Evolutionary conservation across 768 basidiomycete species (phyloP), one percentile per base, ranked within the genome.

Genomic region (Coprinopsis strossmayeri): DNA sequence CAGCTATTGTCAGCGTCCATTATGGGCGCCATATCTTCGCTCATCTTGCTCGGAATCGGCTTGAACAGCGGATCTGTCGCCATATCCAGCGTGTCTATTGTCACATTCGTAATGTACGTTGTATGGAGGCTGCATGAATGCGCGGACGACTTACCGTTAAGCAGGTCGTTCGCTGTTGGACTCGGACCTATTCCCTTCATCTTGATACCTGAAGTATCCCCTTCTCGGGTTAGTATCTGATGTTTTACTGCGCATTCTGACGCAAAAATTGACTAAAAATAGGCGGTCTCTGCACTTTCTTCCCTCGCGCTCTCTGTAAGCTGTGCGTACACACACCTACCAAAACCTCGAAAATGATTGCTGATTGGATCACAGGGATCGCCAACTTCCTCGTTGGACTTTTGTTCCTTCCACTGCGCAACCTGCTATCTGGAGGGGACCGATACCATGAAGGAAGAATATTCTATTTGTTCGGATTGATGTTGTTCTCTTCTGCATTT

Each of bases 121-220:
- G 34, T 42, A 44, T 20, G 3, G 3, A 37, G 24, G 3, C 26
- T 27, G 3, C 24, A n/a, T 50, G 40, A 44, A 17, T 20, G 32
- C 34, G 10, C 25, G 21, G 43, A 50, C 1, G 35, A 45, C n/a
- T 46, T 11, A 44, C 32, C 15, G 11, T 37, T 4, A 32, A 50
- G 9, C 50, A 89, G 88, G 65, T 87, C 89, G 0, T 97, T 94
- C 64, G 89, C 93, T 1, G 66, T 87, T 27, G 95, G 94, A 1
- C 73, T 97, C 15, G 95, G 95, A 1, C 93, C 95, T 1, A 69
- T 97, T 27, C 94, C 95, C 0, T 98, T 93, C 60, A 81, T 98
- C 32, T 83, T 97, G 64, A 82, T 95, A 26, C 82, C 92, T 13
- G 93, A 97, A 60, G 81, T 96, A 18, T 85, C 92, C 2, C 91